Evolutionary conservation across 345 rosid genomes (phyloP).

Genomic region (Linum usitatissimum): DNA sequence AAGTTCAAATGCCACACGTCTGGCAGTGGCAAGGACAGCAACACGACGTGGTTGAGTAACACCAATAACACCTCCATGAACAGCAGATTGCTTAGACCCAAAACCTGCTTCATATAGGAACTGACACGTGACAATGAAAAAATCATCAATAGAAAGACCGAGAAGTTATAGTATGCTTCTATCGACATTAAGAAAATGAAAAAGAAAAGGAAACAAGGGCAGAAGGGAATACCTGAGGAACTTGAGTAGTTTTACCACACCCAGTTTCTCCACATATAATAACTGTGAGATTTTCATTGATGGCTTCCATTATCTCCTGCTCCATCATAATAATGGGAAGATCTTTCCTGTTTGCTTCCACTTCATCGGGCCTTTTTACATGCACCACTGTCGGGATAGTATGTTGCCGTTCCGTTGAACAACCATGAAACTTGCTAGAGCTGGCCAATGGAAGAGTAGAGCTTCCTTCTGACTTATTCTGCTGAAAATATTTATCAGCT

Average conservation of each 20-base stretch:
- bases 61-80: slow-evolving; percentile 66
- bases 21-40: slow-evolving; percentile 92
- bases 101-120: slow-evolving; percentile 92
- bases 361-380: slow-evolving; percentile 60
- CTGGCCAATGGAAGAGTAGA: slow-evolving; percentile 10
- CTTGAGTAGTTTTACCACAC: slow-evolving; percentile 95
- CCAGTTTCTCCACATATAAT: slow-evolving; percentile 91
- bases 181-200: slow-evolving; percentile 2
- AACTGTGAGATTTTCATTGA: slow-evolving; percentile 46
- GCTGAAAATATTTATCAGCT: slow-evolving; percentile 7
- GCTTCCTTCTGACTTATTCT: slow-evolving; percentile 26
- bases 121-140: slow-evolving; percentile 29
- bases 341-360: slow-evolving; percentile 61
- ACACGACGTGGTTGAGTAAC: slow-evolving; percentile 97
- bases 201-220: slow-evolving; percentile 11
- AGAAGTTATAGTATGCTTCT: neutral
- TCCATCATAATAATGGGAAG: slow-evolving; percentile 98
- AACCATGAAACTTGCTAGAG: slow-evolving; percentile 14
- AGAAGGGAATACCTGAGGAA: slow-evolving; percentile 57
- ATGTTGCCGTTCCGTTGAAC: slow-evolving; percentile 25
- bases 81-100: slow-evolving; percentile 41
- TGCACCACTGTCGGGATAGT: slow-evolving; percentile 48
- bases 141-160: slow-evolving; percentile 8
- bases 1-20: slow-evolving; percentile 85
- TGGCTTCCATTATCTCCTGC: slow-evolving; percentile 95